Evolutionary conservation across 768 basidiomycete genomes (phyloP), one percentile per base, ranked within the genome.

Genomic region (Suillus weaverae): DNA sequence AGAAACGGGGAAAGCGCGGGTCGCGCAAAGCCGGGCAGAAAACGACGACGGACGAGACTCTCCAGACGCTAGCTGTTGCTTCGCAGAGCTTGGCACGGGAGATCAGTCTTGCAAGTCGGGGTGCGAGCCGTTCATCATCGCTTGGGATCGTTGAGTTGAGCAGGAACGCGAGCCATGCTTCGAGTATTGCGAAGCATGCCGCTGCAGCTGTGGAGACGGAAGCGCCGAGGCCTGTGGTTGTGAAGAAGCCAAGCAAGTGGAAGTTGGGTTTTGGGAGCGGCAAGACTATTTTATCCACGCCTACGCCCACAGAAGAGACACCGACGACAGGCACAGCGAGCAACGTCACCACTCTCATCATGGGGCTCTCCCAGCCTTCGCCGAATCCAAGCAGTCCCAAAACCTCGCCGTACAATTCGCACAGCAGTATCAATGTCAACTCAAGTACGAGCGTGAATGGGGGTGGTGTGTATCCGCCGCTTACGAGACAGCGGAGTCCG

Each of bases 1-100:
- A 86, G 74, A 95, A 89, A 78, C 84, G 92, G 33, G 85, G 92
- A 64, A 95, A 93, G 77, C 84, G 95, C 60, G 94, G 95, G 46
- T 86, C 89, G 3, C 84, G 95, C 61, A 95, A 93, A 79, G 90
- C 90, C 71, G 41, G 20, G 3, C 92, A 91, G 77, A 85, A 90
- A 70, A 74, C 75, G 14, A 73, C 74, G 20, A 70, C 79, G 41
- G 88, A 89, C 64, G 83, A 84, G 62, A 87, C 86, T 6, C 79
- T 92, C 64, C 83, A 84, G 26, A 89, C 86, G 5, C 85, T 96
- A 46, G 94, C 92, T 20, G 84, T 82, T 64, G 93, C 91, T 1
- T 92, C 91, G 7, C 92, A 97, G 74, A 82, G 86, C 5, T 83
- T 97, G 39, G 95, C 91, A 26, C 83, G 95, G 66, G 92, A 96